Conservation (phyloP, 1,139 yeast genomes). For the Kurtzmaniella natalensis region DNA sequence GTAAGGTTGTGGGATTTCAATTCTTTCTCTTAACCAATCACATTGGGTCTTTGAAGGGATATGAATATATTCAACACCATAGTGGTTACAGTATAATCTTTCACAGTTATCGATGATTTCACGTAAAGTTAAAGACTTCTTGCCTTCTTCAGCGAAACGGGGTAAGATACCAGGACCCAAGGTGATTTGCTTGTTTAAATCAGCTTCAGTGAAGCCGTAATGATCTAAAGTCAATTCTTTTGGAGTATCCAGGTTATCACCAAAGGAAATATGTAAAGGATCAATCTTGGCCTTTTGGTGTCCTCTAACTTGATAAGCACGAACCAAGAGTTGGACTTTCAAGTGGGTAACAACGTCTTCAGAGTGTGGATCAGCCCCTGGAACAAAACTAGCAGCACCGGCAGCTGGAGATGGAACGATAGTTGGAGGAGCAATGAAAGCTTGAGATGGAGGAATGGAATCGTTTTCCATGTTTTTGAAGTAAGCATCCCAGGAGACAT, state of each 20-base stretch:
- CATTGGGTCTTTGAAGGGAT: slow-evolving; percentile 94
- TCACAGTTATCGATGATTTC: slow-evolving; percentile 81
- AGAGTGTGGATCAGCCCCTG: slow-evolving; percentile 40
- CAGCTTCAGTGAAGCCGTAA: slow-evolving; percentile 86
- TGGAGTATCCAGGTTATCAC: slow-evolving; percentile 61
- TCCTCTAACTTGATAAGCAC: slow-evolving; percentile 98
- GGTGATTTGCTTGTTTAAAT: slow-evolving; percentile 76
- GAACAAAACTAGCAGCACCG: slow-evolving; percentile 58
- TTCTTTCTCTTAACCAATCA: slow-evolving; percentile 97
- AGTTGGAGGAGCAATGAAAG: slow-evolving; percentile 90
- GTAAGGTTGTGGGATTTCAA: slow-evolving; percentile 88
- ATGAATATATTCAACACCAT: slow-evolving; percentile 95
- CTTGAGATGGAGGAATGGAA: slow-evolving; percentile 63
- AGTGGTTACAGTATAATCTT: slow-evolving; percentile 77
- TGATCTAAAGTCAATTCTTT: slow-evolving; percentile 87
- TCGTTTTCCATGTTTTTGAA: slow-evolving; percentile 82
- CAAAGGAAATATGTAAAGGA: slow-evolving; percentile 87
- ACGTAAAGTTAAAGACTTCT: slow-evolving; percentile 61
- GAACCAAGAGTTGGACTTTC: slow-evolving; percentile 91
- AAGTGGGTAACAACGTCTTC: slow-evolving; percentile 82
- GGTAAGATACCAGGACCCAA: slow-evolving; percentile 98
- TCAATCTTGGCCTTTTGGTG: slow-evolving; percentile 94
- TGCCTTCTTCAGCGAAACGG: slow-evolving; percentile 71
- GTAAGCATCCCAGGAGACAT: slow-evolving; percentile 94
- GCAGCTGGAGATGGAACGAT: slow-evolving; percentile 74